Conservation (phyloP, 306 rosid genomes). For the Vicia villosa region DNA sequence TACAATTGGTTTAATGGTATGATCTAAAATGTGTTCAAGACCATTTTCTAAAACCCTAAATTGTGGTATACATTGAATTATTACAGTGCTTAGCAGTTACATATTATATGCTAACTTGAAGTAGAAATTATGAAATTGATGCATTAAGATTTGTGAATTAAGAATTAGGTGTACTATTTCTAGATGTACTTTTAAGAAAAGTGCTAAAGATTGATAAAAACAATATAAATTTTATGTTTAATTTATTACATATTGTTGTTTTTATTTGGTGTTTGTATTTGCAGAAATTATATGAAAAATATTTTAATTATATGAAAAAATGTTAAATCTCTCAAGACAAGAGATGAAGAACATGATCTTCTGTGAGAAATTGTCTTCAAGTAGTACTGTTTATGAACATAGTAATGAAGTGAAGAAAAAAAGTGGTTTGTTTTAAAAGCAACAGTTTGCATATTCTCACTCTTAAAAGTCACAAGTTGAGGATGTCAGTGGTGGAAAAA, state of each 20-base stretch:
- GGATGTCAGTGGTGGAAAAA: constrained; percentile 25
- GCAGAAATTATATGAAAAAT: too few species aligned
- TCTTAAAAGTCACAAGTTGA: constrained; percentile 29
- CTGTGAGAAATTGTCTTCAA: neutral
- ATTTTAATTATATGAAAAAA: too few species aligned
- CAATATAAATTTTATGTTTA: neutral
- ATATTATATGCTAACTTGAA: neutral
- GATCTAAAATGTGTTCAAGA: neutral
- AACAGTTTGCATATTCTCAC: constrained; percentile 32
- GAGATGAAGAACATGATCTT: too few species aligned
- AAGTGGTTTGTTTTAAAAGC: constrained; percentile 13
- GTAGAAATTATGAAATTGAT: neutral
- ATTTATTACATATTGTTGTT: too few species aligned
- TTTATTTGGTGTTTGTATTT: too few species aligned
- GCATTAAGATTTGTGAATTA: neutral
- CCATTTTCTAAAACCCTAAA: neutral
- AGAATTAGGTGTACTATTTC: neutral
- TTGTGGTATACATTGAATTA: neutral
- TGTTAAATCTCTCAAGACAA: too few species aligned
- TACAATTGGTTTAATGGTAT: neutral
- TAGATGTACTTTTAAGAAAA: neutral
- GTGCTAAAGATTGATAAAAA: neutral
- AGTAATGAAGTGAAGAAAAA: neutral
- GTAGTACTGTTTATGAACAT: neutral
- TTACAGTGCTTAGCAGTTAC: neutral